Evolutionary conservation across 2,329 filamentous ascomycete species (phyloP), one percentile per base, ranked within the genome.

Genomic region (Tothia fuscella): DNA sequence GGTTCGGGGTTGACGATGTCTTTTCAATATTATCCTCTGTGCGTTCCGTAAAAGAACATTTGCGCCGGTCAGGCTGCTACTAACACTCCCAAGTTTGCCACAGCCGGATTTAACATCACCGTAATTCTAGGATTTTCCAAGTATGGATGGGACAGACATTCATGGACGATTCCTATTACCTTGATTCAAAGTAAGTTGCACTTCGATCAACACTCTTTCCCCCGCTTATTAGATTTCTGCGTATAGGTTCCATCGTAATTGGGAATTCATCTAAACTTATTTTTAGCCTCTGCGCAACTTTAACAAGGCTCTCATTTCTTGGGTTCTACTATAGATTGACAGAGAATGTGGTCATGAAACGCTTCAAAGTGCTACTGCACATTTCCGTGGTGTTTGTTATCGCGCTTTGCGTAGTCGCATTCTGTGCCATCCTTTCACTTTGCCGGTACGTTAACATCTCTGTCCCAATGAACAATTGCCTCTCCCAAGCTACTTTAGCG

Each of bases 1-100:
- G 16, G 29, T 45, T 45, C 28, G 42, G 42, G 6, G 7, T 22
- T 5, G 42, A 43, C 22, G 42, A 45, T 29, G 28, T 45, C 20
- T 45, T 45, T 16, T 35, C 36, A 9, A 9, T 45, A 5, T 19
- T 44, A 9, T 20, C 42, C 17, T 22, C 10, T 7, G 42, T 44
- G 22, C 17, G 42, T 41, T n/a, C 9, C 26, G 9, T n/a, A 9
- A 34, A 12, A 30, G 9, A 12, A 19, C 22, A n/a, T 9, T 16
- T 7, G 14, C n/a, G n/a, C n/a, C n/a, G n/a, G n/a, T 14, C n/a
- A 31, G 12, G 7, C 20, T 17, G 10, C 31, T 12, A 31, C 10
- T 20, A 10, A 16, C 25, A 10, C 10, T 12, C 7, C 14, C 35
- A 9, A 43, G 41, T 6, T 44, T 6, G 6, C 10, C 16, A 43